These are phyloP conservation scores for Chlamydomonas eustigma DNA, from an alignment of 139 green algal genomes.

Conservation along the genomic window DNA sequence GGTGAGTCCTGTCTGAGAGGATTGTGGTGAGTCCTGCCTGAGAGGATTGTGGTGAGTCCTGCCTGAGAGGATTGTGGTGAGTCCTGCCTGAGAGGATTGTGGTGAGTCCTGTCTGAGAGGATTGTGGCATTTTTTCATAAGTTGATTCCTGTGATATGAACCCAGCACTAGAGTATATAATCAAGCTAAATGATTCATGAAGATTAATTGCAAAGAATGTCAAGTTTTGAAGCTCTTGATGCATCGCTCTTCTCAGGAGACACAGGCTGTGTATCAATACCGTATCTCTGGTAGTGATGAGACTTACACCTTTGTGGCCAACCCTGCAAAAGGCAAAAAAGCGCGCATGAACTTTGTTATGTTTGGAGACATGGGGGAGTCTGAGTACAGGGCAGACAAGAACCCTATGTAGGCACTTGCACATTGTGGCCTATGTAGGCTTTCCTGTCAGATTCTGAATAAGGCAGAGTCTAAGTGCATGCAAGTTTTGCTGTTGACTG, in stretches of 20 bases:
- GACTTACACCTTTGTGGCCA: not conserved
- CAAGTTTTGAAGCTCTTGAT: not conserved
- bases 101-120: not conserved
- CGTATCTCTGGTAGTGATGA: not conserved
- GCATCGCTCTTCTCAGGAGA: not conserved
- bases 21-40: not conserved
- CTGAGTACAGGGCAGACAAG: not conserved
- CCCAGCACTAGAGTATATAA: not conserved
- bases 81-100: not conserved
- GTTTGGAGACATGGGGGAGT: constrained; percentile 1
- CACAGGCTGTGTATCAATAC: not conserved
- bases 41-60: not conserved
- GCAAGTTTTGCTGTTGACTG: too few relatives aligned
- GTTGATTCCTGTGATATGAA: too few relatives aligned
- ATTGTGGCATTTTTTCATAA: not conserved
- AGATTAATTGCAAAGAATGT: not conserved
- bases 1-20: too few relatives aligned
- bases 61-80: too few relatives aligned
- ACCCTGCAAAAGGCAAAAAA: not conserved
- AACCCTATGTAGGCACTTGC: constrained; percentile 12
- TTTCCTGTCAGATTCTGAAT: too few relatives aligned
- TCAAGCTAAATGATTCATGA: not conserved
- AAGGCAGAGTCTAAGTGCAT: too few relatives aligned
- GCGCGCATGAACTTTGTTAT: not conserved
- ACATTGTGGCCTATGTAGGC: too few relatives aligned